Evolutionary conservation across 768 basidiomycete genomes (phyloP).

Genomic region (Ephemerocybe angulata): DNA sequence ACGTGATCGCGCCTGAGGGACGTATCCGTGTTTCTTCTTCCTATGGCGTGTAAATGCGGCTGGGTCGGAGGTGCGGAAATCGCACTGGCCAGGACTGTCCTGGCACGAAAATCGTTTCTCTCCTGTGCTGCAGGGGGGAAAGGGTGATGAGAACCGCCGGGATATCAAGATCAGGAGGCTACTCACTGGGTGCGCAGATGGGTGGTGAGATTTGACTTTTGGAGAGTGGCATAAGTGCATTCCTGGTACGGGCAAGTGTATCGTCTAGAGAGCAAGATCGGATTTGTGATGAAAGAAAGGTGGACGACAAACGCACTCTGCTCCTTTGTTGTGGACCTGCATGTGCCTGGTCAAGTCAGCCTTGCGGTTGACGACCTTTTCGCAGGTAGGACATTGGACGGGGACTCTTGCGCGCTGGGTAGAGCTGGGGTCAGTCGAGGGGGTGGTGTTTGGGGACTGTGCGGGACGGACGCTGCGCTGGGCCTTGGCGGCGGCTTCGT

Average conservation of each 20-base stretch:
- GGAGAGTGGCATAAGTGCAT: constrained; percentile 2
- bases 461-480: not conserved
- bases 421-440: not conserved
- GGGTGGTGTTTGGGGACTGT: not conserved
- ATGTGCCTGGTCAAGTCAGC: constrained; percentile 6
- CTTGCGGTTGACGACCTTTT: constrained; percentile 2
- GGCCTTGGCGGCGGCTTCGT: not conserved
- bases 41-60: constrained; percentile 3
- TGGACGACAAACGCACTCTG: not conserved
- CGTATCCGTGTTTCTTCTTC: constrained; percentile 4
- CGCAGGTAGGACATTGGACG: not conserved
- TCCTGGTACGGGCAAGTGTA: not conserved
- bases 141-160: not conserved
- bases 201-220: constrained; percentile 6
- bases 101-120: not conserved
- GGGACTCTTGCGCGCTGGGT: constrained; percentile 1
- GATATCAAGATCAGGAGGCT: not conserved
- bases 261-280: not conserved
- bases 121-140: not conserved
- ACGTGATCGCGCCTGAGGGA: constrained; percentile 1
- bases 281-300: not conserved
- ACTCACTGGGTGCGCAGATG: constrained; percentile 3
- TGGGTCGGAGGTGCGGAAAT: constrained; percentile 7
- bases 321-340: not conserved
- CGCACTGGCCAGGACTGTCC: not conserved